phyloP scores from a whole-genome alignment of 257 asterid species.

The Parsonsia alboflavescens region DNA sequence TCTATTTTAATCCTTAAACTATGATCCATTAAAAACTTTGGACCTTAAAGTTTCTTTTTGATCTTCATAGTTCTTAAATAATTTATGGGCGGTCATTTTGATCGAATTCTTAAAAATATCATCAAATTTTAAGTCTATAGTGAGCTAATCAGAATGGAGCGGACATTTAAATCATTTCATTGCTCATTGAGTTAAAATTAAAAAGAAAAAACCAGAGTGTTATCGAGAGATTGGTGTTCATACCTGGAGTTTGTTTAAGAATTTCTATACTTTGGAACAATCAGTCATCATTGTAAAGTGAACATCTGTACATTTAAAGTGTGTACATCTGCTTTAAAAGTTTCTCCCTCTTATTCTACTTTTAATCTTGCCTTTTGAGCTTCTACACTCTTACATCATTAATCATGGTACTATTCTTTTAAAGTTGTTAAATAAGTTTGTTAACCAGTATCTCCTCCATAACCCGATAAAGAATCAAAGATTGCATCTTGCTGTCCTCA shows the following conservation, averaged over 20 bases:
- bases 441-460: conserved; percentile 12
- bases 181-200: too few species aligned
- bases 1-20: too few species aligned
- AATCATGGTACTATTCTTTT: conserved; percentile 7
- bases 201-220: too few species aligned
- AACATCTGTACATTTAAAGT: not conserved
- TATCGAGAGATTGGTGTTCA: too few species aligned
- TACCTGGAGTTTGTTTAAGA: not conserved
- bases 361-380: not conserved
- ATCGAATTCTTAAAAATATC: too few species aligned
- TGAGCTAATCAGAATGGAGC: too few species aligned
- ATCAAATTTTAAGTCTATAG: too few species aligned
- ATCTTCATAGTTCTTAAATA: too few species aligned
- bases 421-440: conserved; percentile 3
- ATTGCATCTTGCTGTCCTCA: conserved; percentile 19
- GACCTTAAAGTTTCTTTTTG: too few species aligned
- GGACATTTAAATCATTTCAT: too few species aligned
- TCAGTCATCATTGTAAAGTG: not conserved
- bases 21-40: too few species aligned
- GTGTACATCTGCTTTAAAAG: not conserved
- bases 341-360: not conserved
- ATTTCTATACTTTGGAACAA: not conserved
- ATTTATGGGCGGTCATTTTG: too few species aligned
- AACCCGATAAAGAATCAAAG: conserved; percentile 17
- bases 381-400: not conserved